Evolutionary conservation across 2,329 filamentous ascomycete genomes (phyloP).

Genomic region (Neonectria magnoliae): DNA sequence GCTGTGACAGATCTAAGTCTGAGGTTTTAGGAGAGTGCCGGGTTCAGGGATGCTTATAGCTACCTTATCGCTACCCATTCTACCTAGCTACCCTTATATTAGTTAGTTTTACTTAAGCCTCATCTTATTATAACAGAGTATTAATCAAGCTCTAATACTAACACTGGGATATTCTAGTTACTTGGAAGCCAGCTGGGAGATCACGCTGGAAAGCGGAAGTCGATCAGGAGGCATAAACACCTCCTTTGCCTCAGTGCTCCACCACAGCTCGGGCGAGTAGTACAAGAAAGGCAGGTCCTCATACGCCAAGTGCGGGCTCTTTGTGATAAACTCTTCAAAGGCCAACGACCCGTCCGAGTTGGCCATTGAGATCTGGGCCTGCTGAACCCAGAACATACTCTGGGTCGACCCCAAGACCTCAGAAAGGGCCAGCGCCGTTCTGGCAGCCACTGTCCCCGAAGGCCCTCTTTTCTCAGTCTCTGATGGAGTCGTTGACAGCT

Average conservation of each 20-base stretch:
- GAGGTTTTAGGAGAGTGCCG: too few species aligned
- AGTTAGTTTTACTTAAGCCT: too few species aligned
- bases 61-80: too few species aligned
- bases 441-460: slow-evolving; percentile 16
- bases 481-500: neutral
- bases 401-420: slow-evolving; percentile 32
- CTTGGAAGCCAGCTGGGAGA: slow-evolving; percentile 10
- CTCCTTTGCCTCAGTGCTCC: slow-evolving; percentile 39
- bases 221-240: slow-evolving; percentile 40
- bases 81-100: too few species aligned
- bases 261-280: slow-evolving; percentile 43
- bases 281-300: slow-evolving; percentile 42
- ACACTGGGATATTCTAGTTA: neutral
- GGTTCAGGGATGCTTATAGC: too few species aligned
- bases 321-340: slow-evolving; percentile 37
- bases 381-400: slow-evolving; percentile 44
- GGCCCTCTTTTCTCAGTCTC: slow-evolving; percentile 6
- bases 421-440: slow-evolving; percentile 31
- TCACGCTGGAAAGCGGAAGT: slow-evolving; percentile 30
- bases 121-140: too few species aligned
- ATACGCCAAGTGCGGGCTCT: slow-evolving; percentile 36
- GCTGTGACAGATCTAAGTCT: too few species aligned
- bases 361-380: slow-evolving; percentile 33
- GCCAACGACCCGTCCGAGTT: neutral
- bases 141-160: neutral